Evolutionary conservation across 2,329 filamentous ascomycete species (phyloP).

Genomic region (Shiraia sp.): DNA sequence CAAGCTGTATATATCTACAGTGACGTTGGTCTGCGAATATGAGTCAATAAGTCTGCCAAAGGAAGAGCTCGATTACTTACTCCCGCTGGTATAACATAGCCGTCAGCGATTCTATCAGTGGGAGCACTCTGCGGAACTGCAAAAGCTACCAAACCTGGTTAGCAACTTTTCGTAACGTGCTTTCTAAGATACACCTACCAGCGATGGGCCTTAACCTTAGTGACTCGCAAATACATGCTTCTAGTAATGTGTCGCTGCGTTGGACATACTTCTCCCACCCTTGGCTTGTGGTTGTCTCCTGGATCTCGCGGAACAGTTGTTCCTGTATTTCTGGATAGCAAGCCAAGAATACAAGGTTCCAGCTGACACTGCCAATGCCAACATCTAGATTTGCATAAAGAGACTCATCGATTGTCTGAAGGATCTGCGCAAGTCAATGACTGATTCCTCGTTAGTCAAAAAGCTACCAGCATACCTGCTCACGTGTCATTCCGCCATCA

Average conservation of each 20-base stretch:
- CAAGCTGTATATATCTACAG: slow-evolving; percentile 50
- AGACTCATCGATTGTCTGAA: slow-evolving; percentile 52
- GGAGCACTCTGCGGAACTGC: slow-evolving; percentile 47
- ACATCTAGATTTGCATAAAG: slow-evolving; percentile 55
- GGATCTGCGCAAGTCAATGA: background rate
- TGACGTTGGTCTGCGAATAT: slow-evolving; percentile 36
- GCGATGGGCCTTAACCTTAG: slow-evolving; percentile 44
- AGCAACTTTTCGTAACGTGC: background rate
- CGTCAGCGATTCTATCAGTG: slow-evolving; percentile 23
- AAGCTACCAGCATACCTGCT: background rate
- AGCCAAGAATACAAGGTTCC: slow-evolving; percentile 49
- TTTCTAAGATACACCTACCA: background rate
- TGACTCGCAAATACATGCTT: slow-evolving; percentile 46
- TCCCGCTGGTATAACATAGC: slow-evolving; percentile 33
- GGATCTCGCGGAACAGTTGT: slow-evolving; percentile 25
- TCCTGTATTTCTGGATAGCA: slow-evolving; percentile 34
- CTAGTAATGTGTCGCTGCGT: slow-evolving; percentile 12
- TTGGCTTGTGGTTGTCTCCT: background rate
- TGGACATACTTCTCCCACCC: slow-evolving; percentile 14
- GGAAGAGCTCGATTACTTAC: background rate
- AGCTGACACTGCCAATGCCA: slow-evolving; percentile 47
- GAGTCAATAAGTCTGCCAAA: background rate
- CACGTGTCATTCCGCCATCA: background rate
- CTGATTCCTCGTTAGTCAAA: background rate
- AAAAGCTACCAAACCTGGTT: slow-evolving; percentile 30